phyloP scores from a whole-genome alignment of 2,329 filamentous ascomycete species.

The Pseudocercospora crystallina region DNA sequence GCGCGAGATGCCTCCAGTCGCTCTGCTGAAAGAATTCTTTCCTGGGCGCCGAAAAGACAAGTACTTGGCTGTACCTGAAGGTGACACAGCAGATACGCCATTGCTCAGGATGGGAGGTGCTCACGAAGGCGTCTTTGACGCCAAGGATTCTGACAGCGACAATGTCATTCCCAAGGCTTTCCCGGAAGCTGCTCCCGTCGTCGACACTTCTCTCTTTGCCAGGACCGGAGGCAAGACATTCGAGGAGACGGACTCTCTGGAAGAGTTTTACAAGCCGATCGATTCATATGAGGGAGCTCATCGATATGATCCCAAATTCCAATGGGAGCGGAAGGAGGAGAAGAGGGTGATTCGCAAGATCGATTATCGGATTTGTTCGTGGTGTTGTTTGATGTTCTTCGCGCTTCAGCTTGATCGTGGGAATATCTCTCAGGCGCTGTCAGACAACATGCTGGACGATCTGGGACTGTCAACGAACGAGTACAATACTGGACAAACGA shows the following conservation, averaged over 20 bases:
- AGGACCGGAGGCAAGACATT: constrained; percentile 36
- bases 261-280: constrained; percentile 51
- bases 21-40: too few species aligned
- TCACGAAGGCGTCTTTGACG: neutral
- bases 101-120: constrained; percentile 3
- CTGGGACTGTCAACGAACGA: constrained; percentile 48
- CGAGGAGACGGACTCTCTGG: constrained; percentile 32
- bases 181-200: constrained; percentile 13
- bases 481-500: constrained; percentile 45
- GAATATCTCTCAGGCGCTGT: constrained; percentile 62
- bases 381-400: constrained; percentile 57
- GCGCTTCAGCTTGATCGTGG: constrained; percentile 57
- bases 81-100: neutral
- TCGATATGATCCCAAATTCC: constrained; percentile 56
- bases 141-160: constrained; percentile 4
- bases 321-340: constrained; percentile 60
- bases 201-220: constrained; percentile 22
- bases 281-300: constrained; percentile 58
- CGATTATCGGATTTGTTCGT: constrained; percentile 52
- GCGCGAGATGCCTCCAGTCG: too few species aligned
- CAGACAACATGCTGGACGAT: constrained; percentile 60
- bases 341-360: constrained; percentile 54
- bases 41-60: neutral
- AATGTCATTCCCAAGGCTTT: constrained; percentile 15
- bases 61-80: constrained; percentile 5